phyloP scores from a whole-genome alignment of 164 flowering plant species.

The Tetrastigma voinierianum region DNA sequence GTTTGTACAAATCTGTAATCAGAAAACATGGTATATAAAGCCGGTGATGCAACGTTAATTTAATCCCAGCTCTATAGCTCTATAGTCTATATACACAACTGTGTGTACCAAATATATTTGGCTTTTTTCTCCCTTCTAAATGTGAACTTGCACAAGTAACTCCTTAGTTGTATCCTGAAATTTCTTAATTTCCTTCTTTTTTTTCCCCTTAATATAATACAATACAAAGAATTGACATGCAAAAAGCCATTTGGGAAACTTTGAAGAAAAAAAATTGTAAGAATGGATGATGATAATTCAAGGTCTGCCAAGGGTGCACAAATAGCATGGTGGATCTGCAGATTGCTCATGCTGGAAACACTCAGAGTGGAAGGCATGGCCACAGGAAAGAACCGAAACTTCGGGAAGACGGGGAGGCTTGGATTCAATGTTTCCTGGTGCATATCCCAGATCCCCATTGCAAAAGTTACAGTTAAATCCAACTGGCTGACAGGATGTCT shows the following conservation, averaged over 20 bases:
- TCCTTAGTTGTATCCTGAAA: too few relatives aligned
- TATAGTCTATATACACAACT: too few relatives aligned
- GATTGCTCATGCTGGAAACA: conserved; percentile 12
- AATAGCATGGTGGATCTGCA: conserved; percentile 10
- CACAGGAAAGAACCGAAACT: conserved; percentile 18
- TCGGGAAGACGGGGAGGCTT: neutral
- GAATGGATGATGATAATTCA: neutral
- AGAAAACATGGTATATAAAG: too few relatives aligned
- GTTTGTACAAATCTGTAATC: too few relatives aligned
- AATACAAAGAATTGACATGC: too few relatives aligned
- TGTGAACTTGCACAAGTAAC: too few relatives aligned
- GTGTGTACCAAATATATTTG: too few relatives aligned
- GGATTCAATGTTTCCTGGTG: neutral
- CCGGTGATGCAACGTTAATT: too few relatives aligned
- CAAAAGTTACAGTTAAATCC: conserved; percentile 9
- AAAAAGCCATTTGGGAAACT: neutral
- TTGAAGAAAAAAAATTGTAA: neutral
- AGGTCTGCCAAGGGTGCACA: neutral
- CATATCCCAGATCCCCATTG: neutral
- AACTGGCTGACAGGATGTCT: neutral
- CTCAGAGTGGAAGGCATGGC: conserved; percentile 16
- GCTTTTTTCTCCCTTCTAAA: too few relatives aligned
- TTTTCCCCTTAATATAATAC: too few relatives aligned
- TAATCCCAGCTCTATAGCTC: too few relatives aligned
- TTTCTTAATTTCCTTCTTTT: too few relatives aligned